A percentile compares a stretch with the other conserved stretches of the same genome.
Conservation (phyloP, 1,284 basidiomycete genomes). For the Boletus hoseneyae region DNA sequence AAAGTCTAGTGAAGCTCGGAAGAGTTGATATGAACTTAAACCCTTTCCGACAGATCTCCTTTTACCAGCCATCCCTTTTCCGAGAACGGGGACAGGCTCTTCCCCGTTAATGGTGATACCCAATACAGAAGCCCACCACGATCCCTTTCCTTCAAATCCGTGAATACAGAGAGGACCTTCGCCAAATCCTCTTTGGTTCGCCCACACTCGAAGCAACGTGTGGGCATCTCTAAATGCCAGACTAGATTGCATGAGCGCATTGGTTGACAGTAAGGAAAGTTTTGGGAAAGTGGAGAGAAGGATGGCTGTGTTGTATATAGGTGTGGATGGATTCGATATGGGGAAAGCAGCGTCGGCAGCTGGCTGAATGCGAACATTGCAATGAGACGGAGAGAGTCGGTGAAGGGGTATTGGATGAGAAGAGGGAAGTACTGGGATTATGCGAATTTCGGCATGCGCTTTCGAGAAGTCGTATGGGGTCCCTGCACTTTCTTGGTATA, state of each 20-base stretch:
- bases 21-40: conserved; percentile 84
- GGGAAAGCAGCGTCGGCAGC: conserved; percentile 8
- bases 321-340: conserved; percentile 47
- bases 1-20: conserved; percentile 78
- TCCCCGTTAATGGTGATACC: conserved; percentile 72
- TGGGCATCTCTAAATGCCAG: conserved; percentile 76
- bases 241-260: conserved; percentile 59
- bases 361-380: conserved; percentile 56
- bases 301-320: conserved; percentile 78
- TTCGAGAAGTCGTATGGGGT: conserved; percentile 64
- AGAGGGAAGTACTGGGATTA: conserved; percentile 67
- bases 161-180: conserved; percentile 55
- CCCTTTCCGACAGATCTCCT: conserved; percentile 64
- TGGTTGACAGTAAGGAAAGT: conserved; percentile 65
- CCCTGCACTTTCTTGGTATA: conserved; percentile 37
- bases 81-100: conserved; percentile 36
- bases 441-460: conserved; percentile 65
- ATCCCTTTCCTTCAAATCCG: conserved; percentile 65
- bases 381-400: conserved; percentile 74
- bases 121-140: conserved; percentile 72
- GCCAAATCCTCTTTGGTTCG: conserved; percentile 81
- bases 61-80: conserved; percentile 35
- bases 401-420: conserved; percentile 58
- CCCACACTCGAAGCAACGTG: conserved; percentile 85
- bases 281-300: conserved; percentile 66